Evolutionary conservation across 805 yeast species (phyloP).

Genomic region (Metschnikowia dekortorum): DNA sequence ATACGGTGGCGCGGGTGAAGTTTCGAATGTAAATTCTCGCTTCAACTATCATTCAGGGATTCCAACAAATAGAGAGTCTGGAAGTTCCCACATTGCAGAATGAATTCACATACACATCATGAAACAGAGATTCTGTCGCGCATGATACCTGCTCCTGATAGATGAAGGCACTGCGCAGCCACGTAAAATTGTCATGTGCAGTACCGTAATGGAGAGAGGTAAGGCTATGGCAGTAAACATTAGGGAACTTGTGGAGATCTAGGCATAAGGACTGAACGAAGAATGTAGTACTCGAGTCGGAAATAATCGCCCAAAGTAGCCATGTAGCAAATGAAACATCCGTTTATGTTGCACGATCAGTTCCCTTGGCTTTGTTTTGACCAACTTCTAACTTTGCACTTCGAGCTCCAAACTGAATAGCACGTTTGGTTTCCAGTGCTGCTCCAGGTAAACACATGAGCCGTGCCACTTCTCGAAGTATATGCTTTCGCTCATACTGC

Average conservation of each 20-base stretch:
- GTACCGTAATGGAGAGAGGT: too few species aligned
- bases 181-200: too few species aligned
- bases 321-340: not conserved
- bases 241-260: not conserved
- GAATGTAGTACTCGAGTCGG: not conserved
- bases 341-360: slow-evolving; percentile 40
- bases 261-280: not conserved
- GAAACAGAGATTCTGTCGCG: too few species aligned
- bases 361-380: slow-evolving; percentile 72
- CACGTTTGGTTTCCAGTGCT: slow-evolving; percentile 76
- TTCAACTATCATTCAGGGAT: too few species aligned
- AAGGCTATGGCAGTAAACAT: not conserved
- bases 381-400: slow-evolving; percentile 91
- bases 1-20: too few species aligned
- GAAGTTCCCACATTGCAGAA: too few species aligned
- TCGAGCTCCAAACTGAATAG: slow-evolving; percentile 94
- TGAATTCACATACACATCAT: too few species aligned
- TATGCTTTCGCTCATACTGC: slow-evolving; percentile 41
- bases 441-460: slow-evolving; percentile 50
- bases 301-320: not conserved
- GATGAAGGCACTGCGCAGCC: too few species aligned
- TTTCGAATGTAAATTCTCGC: too few species aligned
- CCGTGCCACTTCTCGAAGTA: slow-evolving; percentile 61
- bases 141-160: too few species aligned
- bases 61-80: too few species aligned